A percentile compares a stretch with the other conserved stretches of the same genome.
These are phyloP conservation scores for Sarocladiaceae sp. DNA, from an alignment of 2,329 filamentous ascomycete species.

Conservation along the genomic window DNA sequence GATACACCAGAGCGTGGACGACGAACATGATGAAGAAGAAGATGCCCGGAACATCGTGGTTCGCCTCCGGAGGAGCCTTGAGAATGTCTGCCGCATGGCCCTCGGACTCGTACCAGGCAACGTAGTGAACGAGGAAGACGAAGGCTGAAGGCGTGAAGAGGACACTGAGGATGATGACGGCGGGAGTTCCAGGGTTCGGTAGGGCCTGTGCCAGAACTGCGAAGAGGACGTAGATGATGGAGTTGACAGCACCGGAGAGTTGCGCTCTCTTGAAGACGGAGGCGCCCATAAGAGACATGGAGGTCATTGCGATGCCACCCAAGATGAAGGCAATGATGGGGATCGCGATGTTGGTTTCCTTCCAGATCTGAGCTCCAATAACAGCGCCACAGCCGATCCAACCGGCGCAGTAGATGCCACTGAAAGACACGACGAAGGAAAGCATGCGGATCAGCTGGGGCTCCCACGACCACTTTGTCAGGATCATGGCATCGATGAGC, in stretches of 20 bases:
- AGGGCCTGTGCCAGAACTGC: constrained; percentile 74
- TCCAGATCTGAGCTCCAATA: constrained; percentile 19
- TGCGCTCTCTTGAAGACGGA: constrained; percentile 77
- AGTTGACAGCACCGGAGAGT: constrained; percentile 69
- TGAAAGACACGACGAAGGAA: constrained; percentile 61
- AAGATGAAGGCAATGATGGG: constrained; percentile 66
- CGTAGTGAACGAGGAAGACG: constrained; percentile 64
- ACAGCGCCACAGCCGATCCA: constrained; percentile 34
- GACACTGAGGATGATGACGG: constrained; percentile 62
- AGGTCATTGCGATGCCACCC: constrained; percentile 64
- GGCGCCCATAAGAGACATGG: constrained; percentile 68
- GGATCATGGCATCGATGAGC: constrained; percentile 69
- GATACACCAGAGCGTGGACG: constrained; percentile 64
- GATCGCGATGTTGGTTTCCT: constrained; percentile 50
- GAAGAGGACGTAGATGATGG: constrained; percentile 63
- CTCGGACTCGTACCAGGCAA: constrained; percentile 65
- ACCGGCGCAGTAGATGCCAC: constrained; percentile 53
- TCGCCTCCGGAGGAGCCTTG: constrained; percentile 50
- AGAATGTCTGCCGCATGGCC: constrained; percentile 52
- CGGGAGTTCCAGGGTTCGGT: constrained; percentile 49
- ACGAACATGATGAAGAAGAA: constrained; percentile 67
- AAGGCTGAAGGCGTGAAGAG: constrained; percentile 81
- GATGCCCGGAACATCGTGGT: constrained; percentile 62
- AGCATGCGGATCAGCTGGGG: constrained; percentile 32
- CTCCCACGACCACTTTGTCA: constrained; percentile 49